Percentiles rank a stretch among this genome's conserved stretches.
phyloP scores from a whole-genome alignment of 306 rosid species.

The Coriaria nepalensis region DNA sequence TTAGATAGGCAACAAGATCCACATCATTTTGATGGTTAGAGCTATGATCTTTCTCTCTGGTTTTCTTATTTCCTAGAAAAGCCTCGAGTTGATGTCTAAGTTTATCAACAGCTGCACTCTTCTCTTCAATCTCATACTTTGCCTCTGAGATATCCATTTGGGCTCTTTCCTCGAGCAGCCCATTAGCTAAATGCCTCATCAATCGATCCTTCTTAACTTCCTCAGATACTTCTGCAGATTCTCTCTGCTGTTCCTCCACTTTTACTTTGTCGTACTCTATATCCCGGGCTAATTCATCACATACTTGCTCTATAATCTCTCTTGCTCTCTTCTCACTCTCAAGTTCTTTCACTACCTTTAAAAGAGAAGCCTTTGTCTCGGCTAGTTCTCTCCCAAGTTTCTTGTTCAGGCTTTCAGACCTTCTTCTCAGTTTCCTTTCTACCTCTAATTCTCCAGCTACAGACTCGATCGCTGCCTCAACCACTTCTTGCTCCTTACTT shows the following conservation, averaged over 20 bases:
- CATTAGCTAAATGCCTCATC: slow-evolving; percentile 56
- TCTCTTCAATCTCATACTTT: slow-evolving; percentile 63
- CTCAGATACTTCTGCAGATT: slow-evolving; percentile 42
- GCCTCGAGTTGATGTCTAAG: slow-evolving; percentile 85
- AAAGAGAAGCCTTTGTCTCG: slow-evolving; percentile 76
- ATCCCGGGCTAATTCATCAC: slow-evolving; percentile 68
- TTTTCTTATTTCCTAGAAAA: slow-evolving; percentile 54
- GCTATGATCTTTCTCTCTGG: slow-evolving; percentile 46
- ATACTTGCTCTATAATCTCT: slow-evolving; percentile 77
- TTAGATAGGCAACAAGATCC: slow-evolving; percentile 46
- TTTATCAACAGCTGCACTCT: slow-evolving; percentile 63
- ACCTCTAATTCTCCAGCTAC: slow-evolving; percentile 84
- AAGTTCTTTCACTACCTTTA: slow-evolving; percentile 70
- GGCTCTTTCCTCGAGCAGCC: slow-evolving; percentile 59
- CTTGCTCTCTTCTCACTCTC: slow-evolving; percentile 91
- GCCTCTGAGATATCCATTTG: slow-evolving; percentile 61
- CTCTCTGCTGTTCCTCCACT: slow-evolving; percentile 42
- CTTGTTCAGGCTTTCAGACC: slow-evolving; percentile 85
- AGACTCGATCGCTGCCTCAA: slow-evolving; percentile 96
- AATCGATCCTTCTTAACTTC: slow-evolving; percentile 67
- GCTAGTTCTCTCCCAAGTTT: slow-evolving; percentile 84
- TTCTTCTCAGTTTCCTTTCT: slow-evolving; percentile 76
- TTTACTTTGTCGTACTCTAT: slow-evolving; percentile 55
- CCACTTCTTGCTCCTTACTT: slow-evolving; percentile 62
- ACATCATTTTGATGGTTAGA: slow-evolving; percentile 49